Evolutionary conservation across 805 yeast genomes (phyloP), one percentile per base, ranked within the genome.

Genomic region (Ogataea ganodermae): DNA sequence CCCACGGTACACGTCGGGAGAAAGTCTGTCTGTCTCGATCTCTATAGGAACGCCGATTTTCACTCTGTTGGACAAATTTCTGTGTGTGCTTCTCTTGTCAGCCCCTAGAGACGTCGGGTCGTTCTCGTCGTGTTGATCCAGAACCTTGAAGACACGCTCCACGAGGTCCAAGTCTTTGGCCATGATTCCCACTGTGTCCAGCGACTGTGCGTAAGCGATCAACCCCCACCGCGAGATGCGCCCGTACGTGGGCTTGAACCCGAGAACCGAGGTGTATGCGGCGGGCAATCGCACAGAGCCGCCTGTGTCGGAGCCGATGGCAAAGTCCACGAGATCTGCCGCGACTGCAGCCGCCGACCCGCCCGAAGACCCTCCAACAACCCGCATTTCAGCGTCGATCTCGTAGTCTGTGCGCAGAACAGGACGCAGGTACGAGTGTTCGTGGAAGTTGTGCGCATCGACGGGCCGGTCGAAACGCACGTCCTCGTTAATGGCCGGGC

Each of bases 261-360:
- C 99, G 24, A 80, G 69, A 0, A 86, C 75, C 1, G 91, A 88
- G 55, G 92, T 84, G 63, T 85, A 89, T 16, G 96, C 84, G 1
- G 96, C 95, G 0, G 99, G 99, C 17, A 89, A 71, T 51, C 99
- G 75, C 0, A 94, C 89, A 0, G 97, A 89, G 0, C 99, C 99
- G 4, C 99, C 99, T 0, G 99, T 94, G 59, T 94, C 99, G 1
- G 98, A 87, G 0, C 99, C 99, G 30, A 94, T 66, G 1, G 96
- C 79, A 57, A 87, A 82, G 61, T 85, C 89, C 27, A 81, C 84
- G 52, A 81, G 60, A 1, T 71, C 84, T 0, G 84, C 78, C 1
- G 92, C 84, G 1, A 92, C 96, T 0, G 95, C 87, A 1, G 96
- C 96, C 0, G 98, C 98, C 31, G 94, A 80, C 0, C 99, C 99